Conservation (phyloP, 1,284 basidiomycete species). For the Apiotrichum montevideense region DNA sequence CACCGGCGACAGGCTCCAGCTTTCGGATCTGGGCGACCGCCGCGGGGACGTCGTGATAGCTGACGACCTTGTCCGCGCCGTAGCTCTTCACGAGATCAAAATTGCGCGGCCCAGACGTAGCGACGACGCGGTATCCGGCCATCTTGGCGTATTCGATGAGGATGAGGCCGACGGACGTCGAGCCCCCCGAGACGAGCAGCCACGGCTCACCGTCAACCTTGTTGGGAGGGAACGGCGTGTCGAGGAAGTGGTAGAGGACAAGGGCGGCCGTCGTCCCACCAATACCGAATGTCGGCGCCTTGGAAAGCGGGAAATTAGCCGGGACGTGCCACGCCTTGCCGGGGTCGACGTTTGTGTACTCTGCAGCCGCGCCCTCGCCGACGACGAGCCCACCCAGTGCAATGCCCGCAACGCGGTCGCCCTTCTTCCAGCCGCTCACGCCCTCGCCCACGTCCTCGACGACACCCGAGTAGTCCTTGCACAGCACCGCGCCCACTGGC, state of each 20-base stretch:
- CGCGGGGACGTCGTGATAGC: slow-evolving; percentile 21
- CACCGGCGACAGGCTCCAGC: slow-evolving; percentile 15
- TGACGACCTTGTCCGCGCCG: slow-evolving; percentile 48
- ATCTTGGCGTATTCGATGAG: slow-evolving; percentile 48
- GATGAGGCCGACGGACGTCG: slow-evolving; percentile 49
- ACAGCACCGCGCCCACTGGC: slow-evolving; percentile 38
- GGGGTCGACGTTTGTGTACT: slow-evolving; percentile 42
- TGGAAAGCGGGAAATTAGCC: slow-evolving; percentile 28
- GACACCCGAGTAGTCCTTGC: slow-evolving; percentile 51
- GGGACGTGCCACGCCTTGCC: slow-evolving; percentile 23
- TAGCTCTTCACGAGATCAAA: slow-evolving; percentile 45
- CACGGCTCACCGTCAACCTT: slow-evolving; percentile 8
- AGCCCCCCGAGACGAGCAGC: slow-evolving; percentile 48
- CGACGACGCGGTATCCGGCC: slow-evolving; percentile 47
- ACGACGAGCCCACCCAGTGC: slow-evolving; percentile 48
- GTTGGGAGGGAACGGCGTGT: neutral
- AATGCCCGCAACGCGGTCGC: slow-evolving; percentile 50
- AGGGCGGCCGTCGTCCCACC: slow-evolving; percentile 43
- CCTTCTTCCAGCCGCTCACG: slow-evolving; percentile 30
- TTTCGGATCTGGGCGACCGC: slow-evolving; percentile 3
- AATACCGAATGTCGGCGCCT: slow-evolving; percentile 47
- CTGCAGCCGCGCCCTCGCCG: slow-evolving; percentile 39
- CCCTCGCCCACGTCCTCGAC: slow-evolving; percentile 46
- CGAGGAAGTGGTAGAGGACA: neutral
- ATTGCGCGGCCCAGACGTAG: slow-evolving; percentile 48